These are phyloP conservation scores for Bacidia rubella DNA, from an alignment of 495 filamentous ascomycete species.

Conservation along the genomic window DNA sequence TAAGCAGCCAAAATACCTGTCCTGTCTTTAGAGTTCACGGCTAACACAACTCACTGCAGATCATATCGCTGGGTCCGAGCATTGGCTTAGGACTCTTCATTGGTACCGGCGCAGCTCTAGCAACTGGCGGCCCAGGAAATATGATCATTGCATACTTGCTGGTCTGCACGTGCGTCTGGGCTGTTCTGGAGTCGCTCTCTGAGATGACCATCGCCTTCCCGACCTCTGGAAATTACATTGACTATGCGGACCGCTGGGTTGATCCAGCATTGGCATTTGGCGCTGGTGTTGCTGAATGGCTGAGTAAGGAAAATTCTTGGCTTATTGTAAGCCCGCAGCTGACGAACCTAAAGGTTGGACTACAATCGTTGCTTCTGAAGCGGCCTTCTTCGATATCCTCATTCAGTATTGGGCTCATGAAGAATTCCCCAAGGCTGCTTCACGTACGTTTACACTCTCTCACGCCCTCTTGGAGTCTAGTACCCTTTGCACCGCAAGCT, in stretches of 20 bases:
- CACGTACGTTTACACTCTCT: slow-evolving; percentile 5
- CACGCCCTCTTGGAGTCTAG: too few species aligned
- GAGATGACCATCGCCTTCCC: slow-evolving; percentile 26
- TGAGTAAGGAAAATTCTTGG: slow-evolving; percentile 7
- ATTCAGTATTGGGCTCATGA: too few species aligned
- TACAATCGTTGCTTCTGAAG: too few species aligned
- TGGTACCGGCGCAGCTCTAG: slow-evolving; percentile 18
- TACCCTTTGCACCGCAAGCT: neutral
- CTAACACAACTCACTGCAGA: slow-evolving; percentile 9
- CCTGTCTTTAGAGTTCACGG: neutral
- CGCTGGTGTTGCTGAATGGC: slow-evolving; percentile 16
- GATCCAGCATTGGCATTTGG: slow-evolving; percentile 25
- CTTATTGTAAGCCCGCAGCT: neutral
- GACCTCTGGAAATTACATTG: slow-evolving; percentile 22
- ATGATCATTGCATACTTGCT: slow-evolving; percentile 23
- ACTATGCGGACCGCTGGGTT: slow-evolving; percentile 26
- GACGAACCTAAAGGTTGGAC: slow-evolving; percentile 9
- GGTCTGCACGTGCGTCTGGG: slow-evolving; percentile 25
- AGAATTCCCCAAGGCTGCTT: too few species aligned
- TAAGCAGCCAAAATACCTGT: slow-evolving; percentile 6
- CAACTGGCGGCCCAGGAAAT: slow-evolving; percentile 19
- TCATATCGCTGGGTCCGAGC: slow-evolving; percentile 23
- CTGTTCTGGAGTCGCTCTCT: slow-evolving; percentile 26
- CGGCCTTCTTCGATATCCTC: too few species aligned
- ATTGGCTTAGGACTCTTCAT: slow-evolving; percentile 25